These are phyloP conservation scores for Diversispora eburnea DNA, from an alignment of 192 early-diverging fungal species.

Conservation along the genomic window DNA sequence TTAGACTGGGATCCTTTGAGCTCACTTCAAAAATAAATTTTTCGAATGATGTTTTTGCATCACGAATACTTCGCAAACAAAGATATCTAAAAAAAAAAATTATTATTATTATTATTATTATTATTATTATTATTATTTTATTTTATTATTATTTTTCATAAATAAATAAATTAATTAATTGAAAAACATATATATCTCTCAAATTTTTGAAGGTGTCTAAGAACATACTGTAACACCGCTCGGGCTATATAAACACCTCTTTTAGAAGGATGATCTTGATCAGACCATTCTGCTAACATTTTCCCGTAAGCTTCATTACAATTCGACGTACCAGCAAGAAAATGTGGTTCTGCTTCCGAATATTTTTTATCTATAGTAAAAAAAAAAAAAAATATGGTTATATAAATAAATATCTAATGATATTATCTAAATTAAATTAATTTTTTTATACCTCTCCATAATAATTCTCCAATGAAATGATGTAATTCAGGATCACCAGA, in stretches of 20 bases:
- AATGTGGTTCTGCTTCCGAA: slow-evolving; percentile 80
- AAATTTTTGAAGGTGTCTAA: too few relatives aligned
- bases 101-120: slow-evolving; percentile 34
- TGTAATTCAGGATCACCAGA: slow-evolving; percentile 69
- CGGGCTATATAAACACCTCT: slow-evolving; percentile 77
- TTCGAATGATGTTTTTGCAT: slow-evolving; percentile 30
- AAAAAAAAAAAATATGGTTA: not conserved
- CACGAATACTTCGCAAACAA: slow-evolving; percentile 19
- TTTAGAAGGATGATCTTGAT: slow-evolving; percentile 53
- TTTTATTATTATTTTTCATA: too few relatives aligned
- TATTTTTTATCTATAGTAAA: slow-evolving; percentile 61
- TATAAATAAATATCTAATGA: not conserved
- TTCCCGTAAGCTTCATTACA: slow-evolving; percentile 69
- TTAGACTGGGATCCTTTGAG: slow-evolving; percentile 19
- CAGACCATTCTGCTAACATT: slow-evolving; percentile 78
- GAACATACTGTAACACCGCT: slow-evolving; percentile 73
- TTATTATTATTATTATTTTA: slow-evolving; percentile 29
- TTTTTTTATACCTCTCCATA: slow-evolving; percentile 54
- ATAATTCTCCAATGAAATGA: slow-evolving; percentile 66
- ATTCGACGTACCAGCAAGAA: slow-evolving; percentile 78
- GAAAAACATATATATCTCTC: too few relatives aligned
- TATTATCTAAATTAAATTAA: too few relatives aligned
- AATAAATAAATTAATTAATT: not conserved
- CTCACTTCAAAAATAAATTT: not conserved
- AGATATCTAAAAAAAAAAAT: slow-evolving; percentile 27